phyloP scores from a whole-genome alignment of 345 rosid species.

The Brassica juncea region DNA sequence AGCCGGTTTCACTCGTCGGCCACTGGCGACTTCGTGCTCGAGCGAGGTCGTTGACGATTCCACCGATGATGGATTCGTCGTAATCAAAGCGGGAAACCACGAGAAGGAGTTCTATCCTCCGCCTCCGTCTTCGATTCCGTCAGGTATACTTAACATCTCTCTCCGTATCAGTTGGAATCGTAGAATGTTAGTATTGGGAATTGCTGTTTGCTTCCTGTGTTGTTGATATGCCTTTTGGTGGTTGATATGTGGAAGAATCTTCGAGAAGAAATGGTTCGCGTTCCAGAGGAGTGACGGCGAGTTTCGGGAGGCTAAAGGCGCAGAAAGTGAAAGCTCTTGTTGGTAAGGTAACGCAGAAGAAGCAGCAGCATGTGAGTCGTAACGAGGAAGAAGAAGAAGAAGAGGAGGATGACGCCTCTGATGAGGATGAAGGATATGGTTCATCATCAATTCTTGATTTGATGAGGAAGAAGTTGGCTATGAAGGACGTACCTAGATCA shows the following conservation, averaged over 20 bases:
- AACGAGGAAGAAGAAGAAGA: constrained; percentile 22
- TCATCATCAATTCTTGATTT: constrained; percentile 39
- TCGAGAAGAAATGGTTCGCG: constrained; percentile 36
- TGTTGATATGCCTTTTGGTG: constrained; percentile 13
- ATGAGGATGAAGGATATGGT: constrained; percentile 29
- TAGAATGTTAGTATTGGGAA: not conserved
- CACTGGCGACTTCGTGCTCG: constrained; percentile 49
- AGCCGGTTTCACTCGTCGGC: constrained; percentile 40
- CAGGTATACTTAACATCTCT: constrained; percentile 26
- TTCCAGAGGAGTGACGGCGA: constrained; percentile 37
- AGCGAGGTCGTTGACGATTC: constrained; percentile 44
- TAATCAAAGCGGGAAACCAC: constrained; percentile 40
- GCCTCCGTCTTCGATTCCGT: constrained; percentile 30
- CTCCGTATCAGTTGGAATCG: not conserved
- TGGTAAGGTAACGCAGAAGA: constrained; percentile 46
- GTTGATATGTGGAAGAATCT: constrained; percentile 21
- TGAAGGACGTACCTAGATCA: constrained; percentile 35
- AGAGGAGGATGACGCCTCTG: constrained; percentile 21
- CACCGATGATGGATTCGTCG: constrained; percentile 53
- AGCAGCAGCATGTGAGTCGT: constrained; percentile 25
- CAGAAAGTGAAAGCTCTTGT: constrained; percentile 62
- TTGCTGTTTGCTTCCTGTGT: not conserved
- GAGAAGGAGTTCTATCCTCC: constrained; percentile 29
- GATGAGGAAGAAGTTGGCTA: constrained; percentile 36
- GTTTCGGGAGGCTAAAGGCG: constrained; percentile 63